A percentile compares a stretch with the other conserved stretches of the same genome.
Evolutionary conservation across 2,329 filamentous ascomycete genomes (phyloP).

Genomic region (Trichophyton simii): DNA sequence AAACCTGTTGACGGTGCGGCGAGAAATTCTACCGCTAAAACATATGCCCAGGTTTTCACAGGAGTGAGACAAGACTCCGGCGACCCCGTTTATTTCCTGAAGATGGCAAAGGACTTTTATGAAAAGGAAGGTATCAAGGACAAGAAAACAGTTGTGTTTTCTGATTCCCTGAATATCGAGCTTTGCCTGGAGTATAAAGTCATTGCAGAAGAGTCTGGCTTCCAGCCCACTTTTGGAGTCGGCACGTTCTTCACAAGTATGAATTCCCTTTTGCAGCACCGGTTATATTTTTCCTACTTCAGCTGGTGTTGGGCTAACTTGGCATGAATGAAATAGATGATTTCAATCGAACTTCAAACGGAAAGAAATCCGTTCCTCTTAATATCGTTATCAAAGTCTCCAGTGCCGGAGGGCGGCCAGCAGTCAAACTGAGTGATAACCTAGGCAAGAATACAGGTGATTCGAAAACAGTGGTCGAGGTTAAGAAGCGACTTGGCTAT

Average conservation of each 20-base stretch:
- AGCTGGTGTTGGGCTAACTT: background rate
- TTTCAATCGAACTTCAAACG: slow-evolving; percentile 58
- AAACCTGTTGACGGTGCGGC: slow-evolving; percentile 28
- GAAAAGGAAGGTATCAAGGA: slow-evolving; percentile 59
- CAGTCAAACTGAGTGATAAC: slow-evolving; percentile 90
- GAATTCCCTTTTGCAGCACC: slow-evolving; percentile 14
- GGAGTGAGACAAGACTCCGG: slow-evolving; percentile 87
- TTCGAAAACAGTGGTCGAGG: slow-evolving; percentile 59
- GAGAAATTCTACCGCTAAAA: slow-evolving; percentile 36
- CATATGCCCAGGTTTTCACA: slow-evolving; percentile 69
- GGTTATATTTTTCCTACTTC: background rate
- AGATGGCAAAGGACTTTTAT: slow-evolving; percentile 70
- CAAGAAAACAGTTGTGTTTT: slow-evolving; percentile 86
- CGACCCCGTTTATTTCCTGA: slow-evolving; percentile 67
- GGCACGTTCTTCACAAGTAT: slow-evolving; percentile 83
- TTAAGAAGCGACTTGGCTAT: slow-evolving; percentile 79
- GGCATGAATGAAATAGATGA: slow-evolving; percentile 47
- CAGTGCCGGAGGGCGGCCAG: slow-evolving; percentile 64
- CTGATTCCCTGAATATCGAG: slow-evolving; percentile 85
- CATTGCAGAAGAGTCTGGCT: slow-evolving; percentile 64
- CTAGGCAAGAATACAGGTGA: slow-evolving; percentile 90
- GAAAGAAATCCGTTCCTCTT: slow-evolving; percentile 73
- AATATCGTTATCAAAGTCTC: slow-evolving; percentile 98
- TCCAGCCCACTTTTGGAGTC: slow-evolving; percentile 81
- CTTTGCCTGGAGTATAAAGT: slow-evolving; percentile 82